Evolutionary conservation across 257 asterid genomes (phyloP).

Genomic region (Nicotiana attenuata): DNA sequence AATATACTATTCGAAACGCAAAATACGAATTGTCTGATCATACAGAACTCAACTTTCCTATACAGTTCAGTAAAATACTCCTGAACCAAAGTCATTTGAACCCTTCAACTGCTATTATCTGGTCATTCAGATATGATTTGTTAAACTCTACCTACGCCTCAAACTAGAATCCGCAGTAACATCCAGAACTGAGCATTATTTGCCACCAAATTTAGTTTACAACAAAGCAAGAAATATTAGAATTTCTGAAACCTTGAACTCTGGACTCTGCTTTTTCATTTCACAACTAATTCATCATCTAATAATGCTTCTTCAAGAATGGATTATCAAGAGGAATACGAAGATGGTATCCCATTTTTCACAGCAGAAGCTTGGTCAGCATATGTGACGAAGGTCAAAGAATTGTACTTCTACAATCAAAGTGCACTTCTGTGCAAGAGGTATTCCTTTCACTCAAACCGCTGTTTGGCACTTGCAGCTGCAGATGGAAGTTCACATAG

Average conservation of each 20-base stretch:
- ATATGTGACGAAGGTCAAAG: neutral
- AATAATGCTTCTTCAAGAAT: neutral
- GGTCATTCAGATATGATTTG: neutral
- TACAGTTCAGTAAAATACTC: neutral
- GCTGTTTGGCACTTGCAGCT: neutral
- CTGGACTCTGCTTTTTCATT: neutral
- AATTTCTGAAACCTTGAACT: neutral
- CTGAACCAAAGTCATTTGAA: neutral
- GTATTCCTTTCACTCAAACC: slow-evolving; percentile 6
- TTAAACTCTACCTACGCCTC: neutral
- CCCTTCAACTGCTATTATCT: neutral
- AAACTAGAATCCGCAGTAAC: neutral
- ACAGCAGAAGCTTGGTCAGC: neutral
- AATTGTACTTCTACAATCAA: neutral
- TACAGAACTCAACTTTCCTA: neutral
- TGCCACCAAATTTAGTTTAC: neutral
- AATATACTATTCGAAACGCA: neutral
- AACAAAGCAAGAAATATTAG: neutral
- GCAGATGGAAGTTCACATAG: slow-evolving; percentile 28
- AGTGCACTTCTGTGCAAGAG: slow-evolving; percentile 13
- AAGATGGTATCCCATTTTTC: neutral
- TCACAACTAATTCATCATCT: slow-evolving; percentile 7
- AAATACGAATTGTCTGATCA: neutral
- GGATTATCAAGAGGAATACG: neutral
- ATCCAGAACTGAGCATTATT: neutral